A percentile compares a stretch with the other conserved stretches of the same genome.
These are phyloP conservation scores for Apiotrichum sp. DNA, from an alignment of 1,284 basidiomycete species.

Conservation along the genomic window DNA sequence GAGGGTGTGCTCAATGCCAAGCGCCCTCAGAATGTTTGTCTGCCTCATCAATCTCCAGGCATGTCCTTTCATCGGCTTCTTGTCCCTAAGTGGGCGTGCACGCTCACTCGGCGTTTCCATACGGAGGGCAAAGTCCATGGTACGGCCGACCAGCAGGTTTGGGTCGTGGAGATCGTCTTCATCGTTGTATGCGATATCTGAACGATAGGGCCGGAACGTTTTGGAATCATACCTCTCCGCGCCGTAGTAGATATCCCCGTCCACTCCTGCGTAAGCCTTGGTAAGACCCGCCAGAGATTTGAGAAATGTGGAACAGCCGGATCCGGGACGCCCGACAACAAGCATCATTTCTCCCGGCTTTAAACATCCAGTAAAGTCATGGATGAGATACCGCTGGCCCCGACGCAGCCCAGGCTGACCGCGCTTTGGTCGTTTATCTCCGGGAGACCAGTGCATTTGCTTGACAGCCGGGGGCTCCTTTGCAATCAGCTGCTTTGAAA, in stretches of 20 bases:
- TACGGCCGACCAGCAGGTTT: constrained; percentile 18
- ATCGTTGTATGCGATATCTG: constrained; percentile 17
- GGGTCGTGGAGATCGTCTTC: constrained; percentile 25
- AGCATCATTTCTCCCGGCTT: constrained; percentile 44
- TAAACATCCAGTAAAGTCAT: constrained; percentile 35
- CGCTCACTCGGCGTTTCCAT: constrained; percentile 11
- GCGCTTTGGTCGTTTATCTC: constrained; percentile 8
- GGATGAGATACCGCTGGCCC: constrained; percentile 36
- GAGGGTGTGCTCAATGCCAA: constrained; percentile 66
- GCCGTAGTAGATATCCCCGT: constrained; percentile 47
- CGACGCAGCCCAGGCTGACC: constrained; percentile 28
- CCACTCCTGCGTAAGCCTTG: constrained; percentile 43
- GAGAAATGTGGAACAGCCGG: constrained; percentile 50
- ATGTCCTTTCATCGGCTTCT: neutral
- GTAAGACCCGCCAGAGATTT: constrained; percentile 47
- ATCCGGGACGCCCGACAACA: constrained; percentile 45
- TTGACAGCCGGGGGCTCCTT: neutral
- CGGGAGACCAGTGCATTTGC: neutral
- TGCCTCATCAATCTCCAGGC: constrained; percentile 3
- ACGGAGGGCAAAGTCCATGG: constrained; percentile 18
- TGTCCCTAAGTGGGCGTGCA: neutral
- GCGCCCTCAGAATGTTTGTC: constrained; percentile 54
- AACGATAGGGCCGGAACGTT: neutral
- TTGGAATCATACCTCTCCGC: constrained; percentile 22
- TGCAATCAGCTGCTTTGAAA: neutral